These are phyloP conservation scores for Actinomucor elegans DNA, from an alignment of 371 early-diverging fungal genomes.

Conservation along the genomic window DNA sequence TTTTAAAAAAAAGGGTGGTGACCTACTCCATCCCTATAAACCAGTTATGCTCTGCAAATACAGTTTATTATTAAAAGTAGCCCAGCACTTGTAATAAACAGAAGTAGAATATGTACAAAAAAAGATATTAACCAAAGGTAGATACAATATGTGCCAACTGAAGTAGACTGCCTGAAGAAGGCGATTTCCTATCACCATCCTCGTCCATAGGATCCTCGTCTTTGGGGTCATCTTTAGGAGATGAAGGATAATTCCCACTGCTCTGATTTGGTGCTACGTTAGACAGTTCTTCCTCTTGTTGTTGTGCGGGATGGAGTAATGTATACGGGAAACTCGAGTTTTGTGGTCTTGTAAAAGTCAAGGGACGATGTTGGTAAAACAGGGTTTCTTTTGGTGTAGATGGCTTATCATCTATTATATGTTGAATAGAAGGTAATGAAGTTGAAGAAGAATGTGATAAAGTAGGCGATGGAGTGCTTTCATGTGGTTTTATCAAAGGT, in stretches of 20 bases:
- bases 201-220: conserved; percentile 11
- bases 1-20: too few relatives aligned
- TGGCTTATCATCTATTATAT: conserved; percentile 16
- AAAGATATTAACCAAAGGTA: conserved; percentile 36
- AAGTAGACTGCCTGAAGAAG: conserved; percentile 24
- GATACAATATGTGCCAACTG: conserved; percentile 45
- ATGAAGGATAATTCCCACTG: conserved; percentile 9
- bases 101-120: too few relatives aligned
- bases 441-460: conserved; percentile 25
- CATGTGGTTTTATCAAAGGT: conserved; percentile 9
- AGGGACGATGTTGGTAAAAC: conserved; percentile 36
- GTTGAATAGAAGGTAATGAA: conserved; percentile 22
- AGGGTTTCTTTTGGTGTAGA: conserved; percentile 3
- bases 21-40: too few relatives aligned
- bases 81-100: too few relatives aligned
- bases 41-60: too few relatives aligned
- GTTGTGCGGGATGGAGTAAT: conserved; percentile 31
- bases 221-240: conserved; percentile 10
- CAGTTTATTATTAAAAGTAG: too few relatives aligned
- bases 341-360: conserved; percentile 20
- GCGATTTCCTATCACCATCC: neutral
- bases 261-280: conserved; percentile 15
- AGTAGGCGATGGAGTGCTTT: conserved; percentile 17
- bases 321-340: conserved; percentile 25
- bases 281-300: conserved; percentile 5